Evolutionary conservation across 108 stramenopile genomes (phyloP).

Genomic region (Pseudonitzschia pungens): DNA sequence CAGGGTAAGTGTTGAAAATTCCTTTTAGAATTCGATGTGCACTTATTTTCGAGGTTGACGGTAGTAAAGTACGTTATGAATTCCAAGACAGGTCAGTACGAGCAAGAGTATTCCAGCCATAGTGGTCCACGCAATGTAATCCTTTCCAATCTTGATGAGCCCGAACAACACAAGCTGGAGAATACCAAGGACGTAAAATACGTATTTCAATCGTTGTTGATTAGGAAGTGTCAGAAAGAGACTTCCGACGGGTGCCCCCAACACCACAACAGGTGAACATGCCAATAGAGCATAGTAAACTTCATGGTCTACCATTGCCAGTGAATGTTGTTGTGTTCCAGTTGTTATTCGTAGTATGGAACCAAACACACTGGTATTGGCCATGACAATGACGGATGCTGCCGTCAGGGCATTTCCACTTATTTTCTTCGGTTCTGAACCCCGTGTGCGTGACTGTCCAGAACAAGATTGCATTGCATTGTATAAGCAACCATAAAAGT

Average conservation of each 20-base stretch:
- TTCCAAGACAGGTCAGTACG: not conserved
- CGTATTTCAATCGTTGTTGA: slow-evolving; percentile 1
- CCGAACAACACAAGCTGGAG: slow-evolving; percentile 11
- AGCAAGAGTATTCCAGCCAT: not conserved
- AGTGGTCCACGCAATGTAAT: slow-evolving; percentile 1
- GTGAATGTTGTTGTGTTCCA: not conserved
- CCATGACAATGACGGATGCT: slow-evolving; percentile 17
- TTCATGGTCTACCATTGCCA: not conserved
- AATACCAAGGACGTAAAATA: slow-evolving; percentile 16
- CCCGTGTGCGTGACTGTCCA: not conserved
- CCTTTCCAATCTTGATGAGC: slow-evolving; percentile 17
- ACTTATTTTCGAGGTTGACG: not conserved
- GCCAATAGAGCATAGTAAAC: slow-evolving; percentile 11
- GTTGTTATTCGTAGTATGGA: slow-evolving; percentile 11
- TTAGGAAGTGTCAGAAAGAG: slow-evolving; percentile 2
- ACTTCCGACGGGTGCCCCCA: slow-evolving; percentile 20
- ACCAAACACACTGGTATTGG: slow-evolving; percentile 17
- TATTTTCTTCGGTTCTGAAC: not conserved
- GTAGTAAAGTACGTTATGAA: not conserved
- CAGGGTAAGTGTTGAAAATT: not conserved
- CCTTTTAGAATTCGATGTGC: not conserved
- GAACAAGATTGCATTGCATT: not conserved
- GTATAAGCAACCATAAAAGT: slow-evolving; percentile 15
- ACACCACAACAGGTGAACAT: slow-evolving; percentile 8
- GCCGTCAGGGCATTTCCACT: slow-evolving; percentile 14